Evolutionary conservation across 2,329 filamentous ascomycete species (phyloP), one percentile per base, ranked within the genome.

Genomic region (Trichoderma guizhouense): DNA sequence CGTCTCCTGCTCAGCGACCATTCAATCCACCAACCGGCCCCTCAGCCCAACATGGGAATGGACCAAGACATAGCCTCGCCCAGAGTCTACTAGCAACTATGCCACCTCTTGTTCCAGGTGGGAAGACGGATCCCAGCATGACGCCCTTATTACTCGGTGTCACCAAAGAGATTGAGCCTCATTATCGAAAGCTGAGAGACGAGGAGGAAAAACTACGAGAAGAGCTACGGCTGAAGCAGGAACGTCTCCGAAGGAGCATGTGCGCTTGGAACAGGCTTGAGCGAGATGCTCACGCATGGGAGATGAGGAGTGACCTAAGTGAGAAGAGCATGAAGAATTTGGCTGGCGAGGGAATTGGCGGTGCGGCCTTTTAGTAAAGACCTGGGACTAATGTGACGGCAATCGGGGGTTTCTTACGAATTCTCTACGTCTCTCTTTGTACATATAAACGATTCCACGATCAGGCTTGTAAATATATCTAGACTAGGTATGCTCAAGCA

Each of bases 1-100:
- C 83, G 3, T 81, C 85, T 77, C 71, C 80, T 76, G 73, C 87
- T 82, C 73, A 77, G 28, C 78, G 82, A 18, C 83, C 86, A 0
- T 89, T 89, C 78, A 89, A 89, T 74, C 87, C 87, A 3, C 87
- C 87, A 4, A 89, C 87, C 1, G 87, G 87, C 4, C 87, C 87
- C n/a, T 81, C 82, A 21, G 77, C 80, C n/a, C 81, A 82, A 73
- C 81, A 82, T 72, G 76, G 79, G 60, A 76, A 78, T 71, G 78
- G 76, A 70, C 77, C 80, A 60, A 81, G 84, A 28, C 84, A 83
- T 69, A 85, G 84, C 26, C 79, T 89, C 11, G 86, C 85, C 2
- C 87, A 89, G 74, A 85, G 82, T 75, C 80, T 89, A 21, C 79
- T 89, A 2, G 79, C 85, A 21, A 84, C 83, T 3, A 81, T 90